Percentiles rank a stretch among this genome's conserved stretches.
phyloP scores from a whole-genome alignment of 805 yeast genomes.

The Alloascoidea africana region DNA sequence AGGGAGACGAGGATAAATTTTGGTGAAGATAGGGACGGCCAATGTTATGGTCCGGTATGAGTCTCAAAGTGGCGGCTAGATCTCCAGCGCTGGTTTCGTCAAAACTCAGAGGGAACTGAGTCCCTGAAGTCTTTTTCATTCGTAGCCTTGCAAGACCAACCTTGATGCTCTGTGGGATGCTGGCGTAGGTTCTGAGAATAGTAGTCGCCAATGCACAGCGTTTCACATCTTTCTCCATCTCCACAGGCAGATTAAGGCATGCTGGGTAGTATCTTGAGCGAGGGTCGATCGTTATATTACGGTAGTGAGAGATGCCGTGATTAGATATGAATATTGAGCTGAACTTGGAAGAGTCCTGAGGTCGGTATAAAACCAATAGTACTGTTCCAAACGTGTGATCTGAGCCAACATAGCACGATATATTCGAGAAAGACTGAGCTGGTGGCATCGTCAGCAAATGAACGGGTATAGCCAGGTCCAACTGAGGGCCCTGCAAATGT shows the following conservation, averaged over 20 bases:
- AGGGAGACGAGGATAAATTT: conserved; percentile 28
- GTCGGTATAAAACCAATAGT: not conserved
- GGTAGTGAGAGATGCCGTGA: conserved; percentile 50
- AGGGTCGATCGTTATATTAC: conserved; percentile 38
- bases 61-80: conserved; percentile 38
- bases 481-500: too few relatives aligned
- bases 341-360: not conserved
- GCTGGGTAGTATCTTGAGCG: conserved; percentile 69
- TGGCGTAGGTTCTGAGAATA: conserved; percentile 48
- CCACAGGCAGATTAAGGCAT: conserved; percentile 44
- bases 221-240: conserved; percentile 38
- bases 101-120: conserved; percentile 18
- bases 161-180: conserved; percentile 25
- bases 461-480: too few relatives aligned
- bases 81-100: conserved; percentile 83
- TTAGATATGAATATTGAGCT: not conserved
- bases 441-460: too few relatives aligned
- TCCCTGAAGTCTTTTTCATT: conserved; percentile 14
- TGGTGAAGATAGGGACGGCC: conserved; percentile 45
- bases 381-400: not conserved
- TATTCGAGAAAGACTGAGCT: too few relatives aligned
- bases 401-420: not conserved
- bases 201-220: conserved; percentile 69
- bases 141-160: conserved; percentile 4
- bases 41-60: conserved; percentile 36